Conservation (phyloP, 2,329 filamentous ascomycete species). For the Canariomyces notabilis region DNA sequence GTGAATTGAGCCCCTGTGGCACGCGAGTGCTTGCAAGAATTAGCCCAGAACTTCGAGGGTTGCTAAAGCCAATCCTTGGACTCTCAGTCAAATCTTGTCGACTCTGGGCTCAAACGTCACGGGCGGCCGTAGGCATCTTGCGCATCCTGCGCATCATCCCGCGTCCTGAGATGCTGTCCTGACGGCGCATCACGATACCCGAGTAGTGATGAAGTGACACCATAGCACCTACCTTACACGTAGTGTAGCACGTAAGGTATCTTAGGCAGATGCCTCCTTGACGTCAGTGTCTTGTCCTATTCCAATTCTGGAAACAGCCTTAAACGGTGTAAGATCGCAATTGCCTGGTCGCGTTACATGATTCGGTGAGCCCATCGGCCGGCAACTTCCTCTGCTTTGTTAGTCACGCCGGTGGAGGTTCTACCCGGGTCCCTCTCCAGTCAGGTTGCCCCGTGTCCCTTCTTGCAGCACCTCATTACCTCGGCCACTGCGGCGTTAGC, state of each 20-base stretch:
- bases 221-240: too few species aligned
- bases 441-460: conserved; percentile 10
- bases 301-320: conserved; percentile 12
- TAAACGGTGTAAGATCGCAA: conserved; percentile 9
- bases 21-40: too few species aligned
- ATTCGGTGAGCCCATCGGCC: conserved; percentile 8
- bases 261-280: not conserved
- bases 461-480: conserved; percentile 4
- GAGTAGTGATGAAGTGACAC: too few species aligned
- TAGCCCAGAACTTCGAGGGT: too few species aligned
- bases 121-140: too few species aligned
- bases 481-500: conserved; percentile 7
- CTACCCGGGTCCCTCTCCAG: conserved; percentile 14
- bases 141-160: not conserved
- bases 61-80: too few species aligned
- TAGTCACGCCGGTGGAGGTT: conserved; percentile 21
- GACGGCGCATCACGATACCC: not conserved
- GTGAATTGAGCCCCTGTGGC: too few species aligned
- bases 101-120: too few species aligned
- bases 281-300: conserved; percentile 16
- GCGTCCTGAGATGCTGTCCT: conserved; percentile 7
- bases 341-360: conserved; percentile 8
- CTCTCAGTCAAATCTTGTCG: too few species aligned
- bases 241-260: not conserved
- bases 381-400: conserved; percentile 1